A percentile compares a stretch with the other conserved stretches of the same genome.
Evolutionary conservation across 495 filamentous ascomycete genomes (phyloP).

Genomic region (Letharia columbiana): DNA sequence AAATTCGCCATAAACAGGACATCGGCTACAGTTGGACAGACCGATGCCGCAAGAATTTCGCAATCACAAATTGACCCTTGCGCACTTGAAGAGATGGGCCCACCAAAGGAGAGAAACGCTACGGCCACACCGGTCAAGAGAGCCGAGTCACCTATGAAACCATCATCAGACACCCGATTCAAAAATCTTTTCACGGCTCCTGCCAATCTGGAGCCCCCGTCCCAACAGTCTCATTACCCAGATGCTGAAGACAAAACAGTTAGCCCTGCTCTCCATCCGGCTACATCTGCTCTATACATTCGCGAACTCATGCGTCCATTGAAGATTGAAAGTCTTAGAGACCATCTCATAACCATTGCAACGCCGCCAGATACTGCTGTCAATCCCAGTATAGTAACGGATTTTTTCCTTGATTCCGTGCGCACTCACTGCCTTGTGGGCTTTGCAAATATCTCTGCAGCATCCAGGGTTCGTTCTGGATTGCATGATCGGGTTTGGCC

Average conservation of each 20-base stretch:
- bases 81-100: background rate
- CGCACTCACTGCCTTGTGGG: conserved; percentile 77
- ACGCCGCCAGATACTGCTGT: conserved; percentile 43
- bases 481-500: conserved; percentile 80
- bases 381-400: conserved; percentile 46
- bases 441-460: conserved; percentile 59
- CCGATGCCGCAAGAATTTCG: background rate
- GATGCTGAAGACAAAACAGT: conserved; percentile 41
- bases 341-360: conserved; percentile 60
- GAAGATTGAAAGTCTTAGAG: conserved; percentile 51
- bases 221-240: conserved; percentile 20
- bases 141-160: conserved; percentile 15
- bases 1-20: background rate
- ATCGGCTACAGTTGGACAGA: background rate
- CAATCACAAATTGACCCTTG: background rate
- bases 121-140: conserved; percentile 1
- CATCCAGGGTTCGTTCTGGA: conserved; percentile 66
- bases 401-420: conserved; percentile 76
- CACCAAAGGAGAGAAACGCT: background rate
- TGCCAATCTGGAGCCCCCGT: conserved; percentile 17
- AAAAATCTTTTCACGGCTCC: conserved; percentile 44
- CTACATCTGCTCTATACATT: conserved; percentile 83
- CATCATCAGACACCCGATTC: conserved; percentile 40
- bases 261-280: conserved; percentile 67
- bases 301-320: conserved; percentile 85